Conservation (phyloP, 1,284 basidiomycete genomes). For the Meripilus lineatus region DNA sequence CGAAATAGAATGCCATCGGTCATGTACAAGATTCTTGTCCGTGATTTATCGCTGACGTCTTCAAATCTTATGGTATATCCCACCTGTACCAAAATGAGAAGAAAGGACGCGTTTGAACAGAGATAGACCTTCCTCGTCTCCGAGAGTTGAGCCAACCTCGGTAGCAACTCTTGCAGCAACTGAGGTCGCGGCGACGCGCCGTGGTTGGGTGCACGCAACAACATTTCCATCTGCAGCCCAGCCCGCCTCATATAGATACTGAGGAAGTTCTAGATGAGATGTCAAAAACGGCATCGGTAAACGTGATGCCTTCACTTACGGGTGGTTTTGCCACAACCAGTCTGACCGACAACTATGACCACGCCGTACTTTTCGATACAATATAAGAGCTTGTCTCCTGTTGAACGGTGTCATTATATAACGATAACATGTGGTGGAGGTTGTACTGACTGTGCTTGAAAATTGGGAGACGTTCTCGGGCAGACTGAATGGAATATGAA, state of each 20-base stretch:
- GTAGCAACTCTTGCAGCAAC: conserved; percentile 87
- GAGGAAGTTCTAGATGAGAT: conserved; percentile 74
- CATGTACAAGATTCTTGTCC: conserved; percentile 93
- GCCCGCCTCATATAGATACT: conserved; percentile 88
- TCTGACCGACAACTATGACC: conserved; percentile 90
- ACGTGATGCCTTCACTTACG: conserved; percentile 53
- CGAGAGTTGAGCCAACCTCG: conserved; percentile 85
- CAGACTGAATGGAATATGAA: conserved; percentile 61
- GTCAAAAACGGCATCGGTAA: background rate
- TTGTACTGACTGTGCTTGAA: conserved; percentile 71
- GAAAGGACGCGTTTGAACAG: background rate
- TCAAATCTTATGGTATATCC: conserved; percentile 99
- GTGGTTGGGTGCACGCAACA: conserved; percentile 90
- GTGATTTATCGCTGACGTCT: conserved; percentile 77
- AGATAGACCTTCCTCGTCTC: conserved; percentile 70
- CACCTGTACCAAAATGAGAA: conserved; percentile 50
- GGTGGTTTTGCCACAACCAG: conserved; percentile 96
- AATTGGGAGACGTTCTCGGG: conserved; percentile 82
- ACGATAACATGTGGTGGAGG: background rate
- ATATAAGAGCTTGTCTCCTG: conserved; percentile 77
- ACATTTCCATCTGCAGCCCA: conserved; percentile 80
- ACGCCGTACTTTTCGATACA: conserved; percentile 82
- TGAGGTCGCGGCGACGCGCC: conserved; percentile 92
- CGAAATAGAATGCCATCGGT: conserved; percentile 98
- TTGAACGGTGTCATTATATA: no score